A percentile compares a stretch with the other conserved stretches of the same genome.
These are phyloP conservation scores for Trametes polyzona DNA, from an alignment of 1,284 basidiomycete genomes.

Conservation along the genomic window DNA sequence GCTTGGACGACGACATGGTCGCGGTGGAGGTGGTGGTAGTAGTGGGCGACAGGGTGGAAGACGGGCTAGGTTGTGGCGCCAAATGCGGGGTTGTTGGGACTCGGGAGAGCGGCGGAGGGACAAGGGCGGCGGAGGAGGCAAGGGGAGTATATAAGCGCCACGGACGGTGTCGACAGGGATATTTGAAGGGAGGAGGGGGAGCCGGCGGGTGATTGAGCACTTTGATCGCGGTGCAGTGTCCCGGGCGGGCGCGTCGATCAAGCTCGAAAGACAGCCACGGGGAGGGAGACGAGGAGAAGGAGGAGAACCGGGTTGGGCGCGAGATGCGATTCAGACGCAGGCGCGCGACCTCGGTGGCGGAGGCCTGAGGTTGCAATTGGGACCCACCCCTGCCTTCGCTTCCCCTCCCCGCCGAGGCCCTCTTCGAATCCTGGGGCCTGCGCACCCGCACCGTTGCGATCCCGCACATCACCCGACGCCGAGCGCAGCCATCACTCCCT, in stretches of 20 bases:
- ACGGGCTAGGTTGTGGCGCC: conserved; percentile 15
- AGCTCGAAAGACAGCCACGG: neutral
- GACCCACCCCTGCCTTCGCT: neutral
- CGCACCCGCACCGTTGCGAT: neutral
- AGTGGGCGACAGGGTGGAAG: conserved; percentile 23
- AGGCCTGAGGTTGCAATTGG: neutral
- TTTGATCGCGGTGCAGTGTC: conserved; percentile 24
- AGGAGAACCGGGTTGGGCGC: too few species aligned
- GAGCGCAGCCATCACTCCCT: conserved; percentile 8
- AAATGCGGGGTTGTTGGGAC: too few species aligned
- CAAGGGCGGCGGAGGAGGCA: conserved; percentile 34
- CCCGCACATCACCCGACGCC: neutral
- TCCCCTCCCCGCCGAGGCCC: neutral
- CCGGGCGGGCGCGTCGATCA: conserved; percentile 28
- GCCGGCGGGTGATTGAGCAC: conserved; percentile 15
- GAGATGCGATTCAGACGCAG: neutral
- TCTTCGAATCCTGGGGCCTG: neutral
- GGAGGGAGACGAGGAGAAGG: neutral
- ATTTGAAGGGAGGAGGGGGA: conserved; percentile 16
- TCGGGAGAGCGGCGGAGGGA: conserved; percentile 26
- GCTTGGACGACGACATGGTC: conserved; percentile 73
- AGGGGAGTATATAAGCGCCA: conserved; percentile 29
- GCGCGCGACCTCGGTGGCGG: neutral
- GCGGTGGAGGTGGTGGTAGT: conserved; percentile 17
- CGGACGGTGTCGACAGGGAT: conserved; percentile 5